Evolutionary conservation across 352 stramenopile genomes (phyloP).

Genomic region (Blastocystis sp.): DNA sequence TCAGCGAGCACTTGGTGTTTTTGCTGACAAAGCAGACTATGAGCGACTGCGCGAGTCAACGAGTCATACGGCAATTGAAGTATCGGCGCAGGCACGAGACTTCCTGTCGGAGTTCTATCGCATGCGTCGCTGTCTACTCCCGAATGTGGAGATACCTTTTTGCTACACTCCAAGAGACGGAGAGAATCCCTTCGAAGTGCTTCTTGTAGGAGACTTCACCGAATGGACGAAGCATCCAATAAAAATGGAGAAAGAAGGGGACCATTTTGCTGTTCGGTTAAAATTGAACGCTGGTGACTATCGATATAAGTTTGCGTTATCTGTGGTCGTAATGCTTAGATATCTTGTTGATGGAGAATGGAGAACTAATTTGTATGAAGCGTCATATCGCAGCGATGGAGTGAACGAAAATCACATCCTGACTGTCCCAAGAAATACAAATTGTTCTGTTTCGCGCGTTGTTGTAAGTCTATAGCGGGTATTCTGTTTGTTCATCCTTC

Average conservation of each 20-base stretch:
- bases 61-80: conserved; percentile 34
- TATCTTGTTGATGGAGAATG: conserved; percentile 54
- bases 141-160: neutral
- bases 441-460: neutral
- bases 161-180: neutral
- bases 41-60: conserved; percentile 24
- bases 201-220: conserved; percentile 50
- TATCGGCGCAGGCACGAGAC: conserved; percentile 4
- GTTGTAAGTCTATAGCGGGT: neutral
- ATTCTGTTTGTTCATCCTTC: neutral
- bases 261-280: neutral
- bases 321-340: neutral
- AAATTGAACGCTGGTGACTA: neutral
- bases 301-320: neutral
- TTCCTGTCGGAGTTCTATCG: conserved; percentile 46
- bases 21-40: conserved; percentile 38
- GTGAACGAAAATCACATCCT: conserved; percentile 33
- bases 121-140: conserved; percentile 17
- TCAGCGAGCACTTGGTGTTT: neutral
- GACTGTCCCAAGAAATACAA: conserved; percentile 12
- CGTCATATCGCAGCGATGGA: neutral
- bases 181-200: neutral
- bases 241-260: neutral
- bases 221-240: conserved; percentile 38
- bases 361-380: neutral